Conservation (phyloP, 2,329 filamentous ascomycete species). For the Ascochyta viciae-villosae region DNA sequence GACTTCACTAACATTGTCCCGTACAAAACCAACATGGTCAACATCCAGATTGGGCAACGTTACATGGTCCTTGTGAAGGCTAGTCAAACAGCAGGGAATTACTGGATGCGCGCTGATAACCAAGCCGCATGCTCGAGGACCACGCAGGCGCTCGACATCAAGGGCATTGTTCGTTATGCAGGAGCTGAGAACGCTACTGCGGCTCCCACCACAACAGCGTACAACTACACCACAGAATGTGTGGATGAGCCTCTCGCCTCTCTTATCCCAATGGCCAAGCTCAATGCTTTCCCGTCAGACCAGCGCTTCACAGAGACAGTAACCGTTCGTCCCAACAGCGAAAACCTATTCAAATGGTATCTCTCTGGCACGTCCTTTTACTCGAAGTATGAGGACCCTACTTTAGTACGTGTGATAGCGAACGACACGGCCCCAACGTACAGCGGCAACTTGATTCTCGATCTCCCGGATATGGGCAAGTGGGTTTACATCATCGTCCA, state of each 20-base stretch:
- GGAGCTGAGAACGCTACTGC: slow-evolving; percentile 24
- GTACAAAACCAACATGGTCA: slow-evolving; percentile 39
- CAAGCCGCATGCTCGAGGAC: slow-evolving; percentile 28
- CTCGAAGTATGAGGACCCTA: slow-evolving; percentile 48
- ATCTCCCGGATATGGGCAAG: slow-evolving; percentile 33
- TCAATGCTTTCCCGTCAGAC: too few relatives aligned
- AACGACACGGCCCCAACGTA: slow-evolving; percentile 40
- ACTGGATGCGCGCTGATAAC: slow-evolving; percentile 37
- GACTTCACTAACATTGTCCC: slow-evolving; percentile 52
- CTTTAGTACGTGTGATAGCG: slow-evolving; percentile 44
- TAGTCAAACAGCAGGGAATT: slow-evolving; percentile 25
- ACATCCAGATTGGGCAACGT: slow-evolving; percentile 37
- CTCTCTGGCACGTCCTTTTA: slow-evolving; percentile 48
- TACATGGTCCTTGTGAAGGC: slow-evolving; percentile 40
- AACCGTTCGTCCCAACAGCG: slow-evolving; percentile 23
- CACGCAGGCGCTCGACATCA: slow-evolving; percentile 37
- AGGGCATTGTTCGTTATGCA: slow-evolving; percentile 47
- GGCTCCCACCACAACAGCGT: slow-evolving; percentile 40
- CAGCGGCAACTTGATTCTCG: slow-evolving; percentile 24
- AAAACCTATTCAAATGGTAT: slow-evolving; percentile 51
- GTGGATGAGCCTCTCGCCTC: slow-evolving; percentile 20
- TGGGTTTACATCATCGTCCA: slow-evolving; percentile 52
- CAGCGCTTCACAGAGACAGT: too few relatives aligned
- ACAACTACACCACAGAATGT: slow-evolving; percentile 43
- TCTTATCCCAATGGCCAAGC: too few relatives aligned